Evolutionary conservation across 495 filamentous ascomycete species (phyloP), one percentile per base, ranked within the genome.

Genomic region (Penicillium diatomitis): DNA sequence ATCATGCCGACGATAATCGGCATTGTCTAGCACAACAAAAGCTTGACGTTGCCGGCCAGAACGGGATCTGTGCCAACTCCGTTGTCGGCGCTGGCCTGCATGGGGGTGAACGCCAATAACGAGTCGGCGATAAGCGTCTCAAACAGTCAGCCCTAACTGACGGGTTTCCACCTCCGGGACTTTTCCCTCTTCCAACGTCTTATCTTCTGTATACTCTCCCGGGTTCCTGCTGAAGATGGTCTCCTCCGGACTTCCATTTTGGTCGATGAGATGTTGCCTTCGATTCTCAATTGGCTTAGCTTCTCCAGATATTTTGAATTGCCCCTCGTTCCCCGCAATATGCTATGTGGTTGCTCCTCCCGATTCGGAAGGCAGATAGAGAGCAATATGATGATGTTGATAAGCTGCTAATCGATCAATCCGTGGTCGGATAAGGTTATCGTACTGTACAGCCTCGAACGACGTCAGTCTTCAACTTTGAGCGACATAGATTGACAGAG

Each of bases 221-320:
- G 20, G 20, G 20, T 20, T 20, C 20, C 20, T 20, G 20, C 20
- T 20, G 20, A 20, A 20, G 20, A 20, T 20, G 20, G 20, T 48
- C 45, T 52, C 55, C 49, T 40, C 50, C 44, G 54, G 54, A 48
- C 65, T 66, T 64, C 62, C 60, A 42, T 47, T 67, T 63, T 61
- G 8, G 54, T 52, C 33, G 12, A 53, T 36, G n/a, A 37, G 2
- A 8, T 27, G 9, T 29, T 38, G 4, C n/a, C 20, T 46, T 31
- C 9, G 29, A 8, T 40, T 40, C 29, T 12, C 37, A 20, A 20
- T 20, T 20, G 20, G 20, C 20, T 20, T 20, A 20, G 20, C 20
- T 20, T 20, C 20, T 20, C 2, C 20, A 20, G 20, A 20, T 20
- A 20, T 20, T 20, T 20, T 44, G 20, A 6, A 20, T 44, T 4